Conservation (phyloP, 768 basidiomycete species). For the Amanita fuliginea region DNA sequence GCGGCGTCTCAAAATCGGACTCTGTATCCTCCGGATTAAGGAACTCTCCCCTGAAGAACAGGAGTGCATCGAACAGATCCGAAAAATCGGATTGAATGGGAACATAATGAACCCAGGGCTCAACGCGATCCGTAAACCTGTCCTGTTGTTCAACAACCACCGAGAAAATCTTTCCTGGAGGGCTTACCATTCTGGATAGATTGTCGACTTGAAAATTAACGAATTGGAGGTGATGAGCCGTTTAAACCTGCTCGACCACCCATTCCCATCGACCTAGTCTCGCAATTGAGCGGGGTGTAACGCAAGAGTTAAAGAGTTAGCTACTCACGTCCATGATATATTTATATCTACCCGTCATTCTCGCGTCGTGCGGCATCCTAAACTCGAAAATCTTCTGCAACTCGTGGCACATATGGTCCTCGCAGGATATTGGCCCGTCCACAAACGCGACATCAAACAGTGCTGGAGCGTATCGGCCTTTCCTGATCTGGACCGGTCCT, state of each 20-base stretch:
- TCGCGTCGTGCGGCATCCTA: constrained; percentile 24
- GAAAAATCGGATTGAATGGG: constrained; percentile 52
- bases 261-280: constrained; percentile 41
- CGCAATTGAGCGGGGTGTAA: not conserved
- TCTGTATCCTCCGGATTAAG: not conserved
- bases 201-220: constrained; percentile 50
- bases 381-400: constrained; percentile 37
- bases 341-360: constrained; percentile 40
- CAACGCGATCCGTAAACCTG: constrained; percentile 42
- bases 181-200: constrained; percentile 55
- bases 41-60: constrained; percentile 54
- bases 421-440: constrained; percentile 29
- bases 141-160: not conserved
- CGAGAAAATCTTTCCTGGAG: not conserved
- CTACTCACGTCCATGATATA: constrained; percentile 44
- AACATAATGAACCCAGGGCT: constrained; percentile 65
- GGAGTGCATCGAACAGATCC: constrained; percentile 58
- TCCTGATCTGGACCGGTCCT: constrained; percentile 15
- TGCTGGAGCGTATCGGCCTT: constrained; percentile 26
- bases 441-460: constrained; percentile 48
- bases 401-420: constrained; percentile 26
- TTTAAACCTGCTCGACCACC: constrained; percentile 57
- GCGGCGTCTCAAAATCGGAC: not conserved
- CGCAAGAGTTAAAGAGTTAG: not conserved
- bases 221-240: constrained; percentile 48